Evolutionary conservation across 2,329 filamentous ascomycete species (phyloP), one percentile per base, ranked within the genome.

Genomic region (Ceratocystis huliohia): DNA sequence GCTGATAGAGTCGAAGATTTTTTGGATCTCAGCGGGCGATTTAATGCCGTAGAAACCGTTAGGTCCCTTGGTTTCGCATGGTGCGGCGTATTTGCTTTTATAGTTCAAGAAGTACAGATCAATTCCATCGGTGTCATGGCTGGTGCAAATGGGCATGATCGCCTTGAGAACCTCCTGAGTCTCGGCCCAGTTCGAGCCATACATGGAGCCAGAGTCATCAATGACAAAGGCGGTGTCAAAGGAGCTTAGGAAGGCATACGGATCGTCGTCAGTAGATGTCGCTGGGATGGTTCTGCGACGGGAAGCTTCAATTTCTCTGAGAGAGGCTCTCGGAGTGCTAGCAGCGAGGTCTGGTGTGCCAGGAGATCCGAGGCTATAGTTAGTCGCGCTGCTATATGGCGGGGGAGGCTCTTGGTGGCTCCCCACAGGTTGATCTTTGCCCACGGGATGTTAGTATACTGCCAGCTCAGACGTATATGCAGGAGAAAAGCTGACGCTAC

Each of bases 201-300:
- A 78, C 93, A 97, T 97, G 71, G 88, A 92, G 4, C 85, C 84
- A n/a, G 87, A 91, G 78, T 97, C 93, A 73, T 97, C 93, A 73
- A 97, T 90, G 1, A 97, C 77, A 74, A 97, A 92, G 66, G 93
- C 77, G 41, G 91, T 96, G 76, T 97, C 91, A 73, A 96, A 96
- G 17, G 80, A 80, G 53, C 77, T 74, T 4, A 97, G 84, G 73
- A 96, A 96, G 1, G 85, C 82, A 73, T 89, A 94, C 1, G 80
- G 82, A 71, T 91, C 87, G 70, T 91, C 86, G 25, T 76, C 75
- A 7, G 74, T 75, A 5, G 74, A 74, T 33, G 37, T n/a, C 1
- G 33, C 57, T 2, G 69, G 17, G 22, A 22, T 33, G 28, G 15
- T 20, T 20, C 30, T 63, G 70, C 30, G 13, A 68, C 70, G 2